These are phyloP conservation scores for Rhypophila decipiens DNA, from an alignment of 495 filamentous ascomycete genomes.

Conservation along the genomic window DNA sequence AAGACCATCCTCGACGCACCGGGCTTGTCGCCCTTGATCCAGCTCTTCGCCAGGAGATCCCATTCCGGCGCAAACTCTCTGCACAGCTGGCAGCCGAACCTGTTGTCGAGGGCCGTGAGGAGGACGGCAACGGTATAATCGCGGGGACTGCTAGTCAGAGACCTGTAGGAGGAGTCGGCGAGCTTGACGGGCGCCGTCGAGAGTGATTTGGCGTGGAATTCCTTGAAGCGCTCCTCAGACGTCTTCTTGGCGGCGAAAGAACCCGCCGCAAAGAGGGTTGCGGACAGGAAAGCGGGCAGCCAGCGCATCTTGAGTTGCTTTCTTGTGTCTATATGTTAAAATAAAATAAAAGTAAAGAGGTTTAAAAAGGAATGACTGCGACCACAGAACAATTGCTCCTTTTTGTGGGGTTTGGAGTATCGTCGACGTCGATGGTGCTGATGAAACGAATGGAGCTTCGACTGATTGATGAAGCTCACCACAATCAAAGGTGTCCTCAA, in stretches of 20 bases:
- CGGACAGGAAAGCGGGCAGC: conserved; percentile 51
- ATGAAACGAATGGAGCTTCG: conserved; percentile 3
- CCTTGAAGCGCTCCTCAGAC: conserved; percentile 52
- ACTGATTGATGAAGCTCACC: conserved; percentile 8
- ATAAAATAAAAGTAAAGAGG: too few relatives aligned
- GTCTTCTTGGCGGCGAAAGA: conserved; percentile 51
- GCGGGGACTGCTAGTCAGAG: conserved; percentile 67
- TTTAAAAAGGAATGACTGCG: conserved; percentile 1
- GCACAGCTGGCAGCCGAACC: conserved; percentile 83
- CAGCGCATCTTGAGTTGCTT: conserved; percentile 45
- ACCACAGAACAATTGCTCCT: conserved; percentile 16
- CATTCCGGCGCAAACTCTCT: conserved; percentile 91
- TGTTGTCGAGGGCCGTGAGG: conserved; percentile 77
- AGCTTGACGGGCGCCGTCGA: conserved; percentile 66
- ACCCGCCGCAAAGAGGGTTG: conserved; percentile 46
- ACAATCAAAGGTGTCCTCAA: conserved; percentile 21
- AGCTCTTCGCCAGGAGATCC: conserved; percentile 81
- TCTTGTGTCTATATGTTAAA: conserved; percentile 3
- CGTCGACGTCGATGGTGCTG: conserved; percentile 12
- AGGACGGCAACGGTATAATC: conserved; percentile 80
- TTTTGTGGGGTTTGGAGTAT: conserved; percentile 1
- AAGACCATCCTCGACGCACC: conserved; percentile 70
- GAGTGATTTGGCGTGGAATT: conserved; percentile 61
- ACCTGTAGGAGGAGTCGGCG: conserved; percentile 64
- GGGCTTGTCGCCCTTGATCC: conserved; percentile 71